Evolutionary conservation across 2,329 filamentous ascomycete species (phyloP), one percentile per base, ranked within the genome.

Genomic region (Byssothecium circinans): DNA sequence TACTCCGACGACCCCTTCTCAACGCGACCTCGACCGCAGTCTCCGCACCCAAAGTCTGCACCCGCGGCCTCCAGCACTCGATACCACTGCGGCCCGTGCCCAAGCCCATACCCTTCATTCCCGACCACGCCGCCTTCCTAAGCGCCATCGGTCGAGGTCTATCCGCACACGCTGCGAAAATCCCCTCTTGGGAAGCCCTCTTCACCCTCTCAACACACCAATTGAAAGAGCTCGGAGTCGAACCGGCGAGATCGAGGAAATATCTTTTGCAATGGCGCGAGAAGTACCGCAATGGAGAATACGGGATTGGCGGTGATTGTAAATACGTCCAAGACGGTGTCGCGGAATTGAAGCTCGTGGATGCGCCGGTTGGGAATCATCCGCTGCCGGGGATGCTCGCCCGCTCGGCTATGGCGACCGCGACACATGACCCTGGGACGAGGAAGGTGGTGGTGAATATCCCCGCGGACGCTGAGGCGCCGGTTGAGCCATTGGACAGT

Each of bases 211-310:
- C 83, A 18, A 90, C 89, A 15, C 71, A 79, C 36, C 85, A 97
- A 73, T 79, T 99, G 57, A 84, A 85, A 57, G 68, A 92, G 60
- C 79, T 94, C 15, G 92, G 94, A 46, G 80, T 97, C 53, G 92
- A 97, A 69, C 90, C 91, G 12, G 82, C 92, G 15, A 86, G 92
- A 36, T 82, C 84, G 57, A 82, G 94, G 53, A 81, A 86, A 47
- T 99, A 97, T 67, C 81, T 99, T 14, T 76, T 97, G 39, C 83
- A 86, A 55, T 96, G 92, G 89, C 83, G 91, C 60, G 85, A 96
- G 62, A 86, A 87, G 63, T 97, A 94, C 72, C 81, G 88, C 53
- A 81, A 83, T 39, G 90, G 89, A 5, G 76, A 85, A 18, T 87
- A 86, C 61, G 92, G 92, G 12, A 81, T 89, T 18, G 92, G 91